Percentiles rank a stretch among this genome's conserved stretches.
Evolutionary conservation across 2,329 filamentous ascomycete genomes (phyloP).

Genomic region (Clonostachys rosea): DNA sequence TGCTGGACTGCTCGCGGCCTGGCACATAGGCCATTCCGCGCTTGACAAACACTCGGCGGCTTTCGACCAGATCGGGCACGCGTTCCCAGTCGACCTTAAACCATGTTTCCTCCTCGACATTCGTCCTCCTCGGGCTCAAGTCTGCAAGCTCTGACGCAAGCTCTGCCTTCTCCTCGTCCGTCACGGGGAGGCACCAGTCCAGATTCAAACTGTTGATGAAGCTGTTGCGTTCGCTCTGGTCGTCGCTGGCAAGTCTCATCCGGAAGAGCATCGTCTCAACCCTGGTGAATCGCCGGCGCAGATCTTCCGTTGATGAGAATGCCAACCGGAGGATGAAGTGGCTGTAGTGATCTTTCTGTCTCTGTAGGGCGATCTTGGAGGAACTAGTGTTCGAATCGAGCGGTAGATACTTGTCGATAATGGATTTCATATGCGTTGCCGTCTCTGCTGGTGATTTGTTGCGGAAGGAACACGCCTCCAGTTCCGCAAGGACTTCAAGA

Average conservation of each 20-base stretch:
- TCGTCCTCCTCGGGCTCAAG: constrained; percentile 25
- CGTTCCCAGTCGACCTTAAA: constrained; percentile 96
- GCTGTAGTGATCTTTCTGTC: constrained; percentile 94
- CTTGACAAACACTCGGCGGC: constrained; percentile 69
- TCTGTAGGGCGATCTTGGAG: constrained; percentile 59
- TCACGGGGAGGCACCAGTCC: constrained; percentile 86
- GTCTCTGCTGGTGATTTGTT: constrained; percentile 85
- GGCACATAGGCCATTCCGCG: constrained; percentile 90
- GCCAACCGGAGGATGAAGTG: constrained; percentile 95
- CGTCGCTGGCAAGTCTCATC: constrained; percentile 74
- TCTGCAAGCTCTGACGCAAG: constrained; percentile 58
- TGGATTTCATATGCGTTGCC: constrained; percentile 73
- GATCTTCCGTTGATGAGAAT: constrained; percentile 86
- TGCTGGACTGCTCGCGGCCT: constrained; percentile 76
- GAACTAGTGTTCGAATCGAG: constrained; percentile 70
- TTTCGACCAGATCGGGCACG: constrained; percentile 85
- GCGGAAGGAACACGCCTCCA: constrained; percentile 93
- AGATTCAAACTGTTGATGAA: constrained; percentile 78
- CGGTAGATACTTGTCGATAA: constrained; percentile 83
- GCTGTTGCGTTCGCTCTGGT: constrained; percentile 62
- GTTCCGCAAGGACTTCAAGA: constrained; percentile 68
- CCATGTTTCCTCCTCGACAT: constrained; percentile 74
- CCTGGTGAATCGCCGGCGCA: constrained; percentile 79
- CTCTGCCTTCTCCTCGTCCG: constrained; percentile 69
- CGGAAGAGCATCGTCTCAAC: constrained; percentile 89